phyloP scores from a whole-genome alignment of 176 grass and related monocot genomes.

The Carex littledalei region DNA sequence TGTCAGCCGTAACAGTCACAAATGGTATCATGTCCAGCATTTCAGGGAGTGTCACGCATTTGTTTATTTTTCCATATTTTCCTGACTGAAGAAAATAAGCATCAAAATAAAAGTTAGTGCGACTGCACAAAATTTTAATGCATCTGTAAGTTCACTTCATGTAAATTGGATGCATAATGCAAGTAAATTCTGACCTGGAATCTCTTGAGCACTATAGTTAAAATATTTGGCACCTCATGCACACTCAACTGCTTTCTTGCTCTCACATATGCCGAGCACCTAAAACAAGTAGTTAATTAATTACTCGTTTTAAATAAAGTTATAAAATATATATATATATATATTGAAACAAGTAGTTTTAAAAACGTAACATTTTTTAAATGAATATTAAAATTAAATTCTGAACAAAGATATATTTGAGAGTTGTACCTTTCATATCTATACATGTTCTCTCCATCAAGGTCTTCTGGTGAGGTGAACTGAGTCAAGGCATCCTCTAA shows the following conservation, averaged over 20 bases:
- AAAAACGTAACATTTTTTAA: neutral
- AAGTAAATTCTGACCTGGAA: conserved; percentile 61
- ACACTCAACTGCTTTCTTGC: conserved; percentile 90
- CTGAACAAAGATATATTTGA: conserved; percentile 1
- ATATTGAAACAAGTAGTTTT: too few species aligned
- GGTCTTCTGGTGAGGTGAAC: conserved; percentile 96
- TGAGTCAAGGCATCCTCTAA: conserved; percentile 98
- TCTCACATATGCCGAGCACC: conserved; percentile 89
- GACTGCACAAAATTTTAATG: neutral
- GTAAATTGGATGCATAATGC: conserved; percentile 13
- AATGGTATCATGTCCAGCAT: conserved; percentile 99
- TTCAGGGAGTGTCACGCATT: conserved; percentile 96
- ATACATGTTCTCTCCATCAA: conserved; percentile 99
- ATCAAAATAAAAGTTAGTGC: conserved; percentile 11
- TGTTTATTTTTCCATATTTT: conserved; percentile 98
- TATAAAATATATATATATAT: neutral
- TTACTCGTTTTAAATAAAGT: conserved; percentile 15
- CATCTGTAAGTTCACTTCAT: neutral
- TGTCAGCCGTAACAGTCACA: conserved; percentile 77
- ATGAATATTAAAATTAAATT: conserved; percentile 3
- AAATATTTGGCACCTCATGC: conserved; percentile 98
- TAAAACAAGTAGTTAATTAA: conserved; percentile 25
- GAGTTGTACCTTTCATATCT: conserved; percentile 83
- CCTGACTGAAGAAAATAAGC: conserved; percentile 53
- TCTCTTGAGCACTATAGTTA: conserved; percentile 98